These are phyloP conservation scores for Kuraishia capsulata DNA, from an alignment of 805 yeast genomes.

Conservation along the genomic window DNA sequence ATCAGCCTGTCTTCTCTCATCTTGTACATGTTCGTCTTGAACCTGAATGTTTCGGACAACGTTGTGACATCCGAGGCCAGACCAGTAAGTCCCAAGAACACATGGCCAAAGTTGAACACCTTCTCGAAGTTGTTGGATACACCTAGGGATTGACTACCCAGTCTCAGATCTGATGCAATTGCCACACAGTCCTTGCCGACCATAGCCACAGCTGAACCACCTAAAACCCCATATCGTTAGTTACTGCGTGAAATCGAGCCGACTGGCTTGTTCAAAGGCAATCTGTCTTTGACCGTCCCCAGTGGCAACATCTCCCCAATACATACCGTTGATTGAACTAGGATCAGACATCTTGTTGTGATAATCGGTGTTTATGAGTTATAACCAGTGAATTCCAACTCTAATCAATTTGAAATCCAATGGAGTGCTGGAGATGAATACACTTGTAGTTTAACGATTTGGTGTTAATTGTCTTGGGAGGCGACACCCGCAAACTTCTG, in stretches of 20 bases:
- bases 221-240: conserved; percentile 16
- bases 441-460: too few species aligned
- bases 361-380: too few species aligned
- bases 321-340: conserved; percentile 63
- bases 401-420: too few species aligned
- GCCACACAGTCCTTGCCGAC: conserved; percentile 98
- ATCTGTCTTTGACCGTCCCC: background rate
- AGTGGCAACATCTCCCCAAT: background rate
- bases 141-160: conserved; percentile 91
- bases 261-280: background rate
- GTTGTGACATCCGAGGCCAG: conserved; percentile 91
- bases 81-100: conserved; percentile 88
- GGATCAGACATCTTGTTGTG: conserved; percentile 63
- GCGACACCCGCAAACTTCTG: too few species aligned
- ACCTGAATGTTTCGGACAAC: conserved; percentile 69
- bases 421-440: too few species aligned
- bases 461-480: too few species aligned
- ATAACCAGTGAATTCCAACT: too few species aligned
- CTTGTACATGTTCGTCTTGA: conserved; percentile 81
- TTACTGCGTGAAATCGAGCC: conserved; percentile 1
- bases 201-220: conserved; percentile 99
- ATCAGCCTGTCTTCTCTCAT: conserved; percentile 85
- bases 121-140: conserved; percentile 90
- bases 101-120: conserved; percentile 77
- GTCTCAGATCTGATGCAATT: conserved; percentile 88